phyloP scores from a whole-genome alignment of 164 flowering plant genomes.

The Macadamia integrifolia region DNA sequence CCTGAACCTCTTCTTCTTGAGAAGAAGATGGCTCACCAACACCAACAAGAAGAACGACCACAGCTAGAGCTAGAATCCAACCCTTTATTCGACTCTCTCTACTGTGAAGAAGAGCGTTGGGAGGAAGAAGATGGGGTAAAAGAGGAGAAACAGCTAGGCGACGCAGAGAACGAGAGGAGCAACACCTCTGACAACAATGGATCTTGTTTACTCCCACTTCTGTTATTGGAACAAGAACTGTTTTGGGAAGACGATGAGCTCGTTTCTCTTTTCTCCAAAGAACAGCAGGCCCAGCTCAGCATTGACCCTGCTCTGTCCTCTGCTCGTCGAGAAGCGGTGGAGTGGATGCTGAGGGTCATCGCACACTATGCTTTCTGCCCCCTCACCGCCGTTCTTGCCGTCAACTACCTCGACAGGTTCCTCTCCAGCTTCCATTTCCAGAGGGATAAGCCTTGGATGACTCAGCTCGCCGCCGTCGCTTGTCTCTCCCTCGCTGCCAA shows the following conservation, averaged over 20 bases:
- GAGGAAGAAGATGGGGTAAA: conserved; percentile 21
- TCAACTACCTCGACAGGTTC: conserved; percentile 74
- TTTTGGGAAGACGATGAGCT: conserved; percentile 65
- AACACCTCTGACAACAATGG: background rate
- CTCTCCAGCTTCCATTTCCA: conserved; percentile 39
- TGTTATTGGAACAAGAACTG: conserved; percentile 42
- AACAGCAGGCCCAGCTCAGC: conserved; percentile 20
- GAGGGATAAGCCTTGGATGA: conserved; percentile 80
- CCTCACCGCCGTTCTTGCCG: conserved; percentile 68
- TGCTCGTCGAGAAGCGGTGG: conserved; percentile 51
- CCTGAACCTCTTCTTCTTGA: conserved; percentile 35
- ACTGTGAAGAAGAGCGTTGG: conserved; percentile 52
- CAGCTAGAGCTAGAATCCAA: conserved; percentile 9
- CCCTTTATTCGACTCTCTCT: conserved; percentile 42
- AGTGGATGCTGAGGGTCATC: conserved; percentile 69
- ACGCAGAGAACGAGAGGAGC: conserved; percentile 2
- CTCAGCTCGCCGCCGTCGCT: conserved; percentile 75
- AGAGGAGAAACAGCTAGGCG: conserved; percentile 5
- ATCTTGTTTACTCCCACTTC: conserved; percentile 1
- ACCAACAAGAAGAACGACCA: background rate
- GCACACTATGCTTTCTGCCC: conserved; percentile 56
- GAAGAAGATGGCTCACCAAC: conserved; percentile 45
- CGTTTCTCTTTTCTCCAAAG: conserved; percentile 40
- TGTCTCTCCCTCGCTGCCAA: conserved; percentile 89
- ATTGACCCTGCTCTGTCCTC: conserved; percentile 28